Evolutionary conservation across 148 eudicot genomes (phyloP), one percentile per base, ranked within the genome.

Genomic region (Pharnaceum exiguum): DNA sequence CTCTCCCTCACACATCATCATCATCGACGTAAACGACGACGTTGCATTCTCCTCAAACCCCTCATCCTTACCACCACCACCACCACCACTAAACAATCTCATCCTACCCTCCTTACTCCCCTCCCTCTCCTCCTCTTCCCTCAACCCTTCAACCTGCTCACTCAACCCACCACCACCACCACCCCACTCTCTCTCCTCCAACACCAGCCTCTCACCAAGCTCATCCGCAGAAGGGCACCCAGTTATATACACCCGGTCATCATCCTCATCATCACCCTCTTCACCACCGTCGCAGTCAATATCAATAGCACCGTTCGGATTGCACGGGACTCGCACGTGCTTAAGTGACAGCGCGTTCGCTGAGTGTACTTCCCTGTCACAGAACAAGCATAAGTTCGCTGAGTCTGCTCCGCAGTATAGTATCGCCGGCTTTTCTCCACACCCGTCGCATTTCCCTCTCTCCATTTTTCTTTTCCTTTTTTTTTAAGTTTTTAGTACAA

Each of bases 371-470:
- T 65, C 62, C 1, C 71, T 26, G 51, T 71, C 76, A 24, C 76
- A 71, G 5, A 71, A 51, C 6, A 71, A 19, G 15, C 70, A 71
- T 38, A 71, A 67, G 18, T 55, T 51, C 1, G 76, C 71, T 5
- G 67, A 59, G 26, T 71, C 76, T 0, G 76, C 71, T 31, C 49
- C 69, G 23, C 75, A 71, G 71, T 38, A 60, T 1, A 71, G 46
- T 12, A 65, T 67, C 19, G 71, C 71, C n/a, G 67, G 49, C 61
- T 66, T 71, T 45, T 35, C 39, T 22, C 15, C 3, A 46, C 73
- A 69, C 19, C 38, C 55, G 18, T 69, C 54, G 57, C 73, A 69
- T 55, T 55, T 29, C 38, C n/a, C n/a, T n/a, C n/a, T n/a, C n/a
- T n/a, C n/a, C n/a, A n/a, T n/a, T n/a, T n/a, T n/a, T n/a, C n/a